Base-by-base conservation (phyloP, 1,284 basidiomycete species). In the Clitocybe nebularis region DNA sequence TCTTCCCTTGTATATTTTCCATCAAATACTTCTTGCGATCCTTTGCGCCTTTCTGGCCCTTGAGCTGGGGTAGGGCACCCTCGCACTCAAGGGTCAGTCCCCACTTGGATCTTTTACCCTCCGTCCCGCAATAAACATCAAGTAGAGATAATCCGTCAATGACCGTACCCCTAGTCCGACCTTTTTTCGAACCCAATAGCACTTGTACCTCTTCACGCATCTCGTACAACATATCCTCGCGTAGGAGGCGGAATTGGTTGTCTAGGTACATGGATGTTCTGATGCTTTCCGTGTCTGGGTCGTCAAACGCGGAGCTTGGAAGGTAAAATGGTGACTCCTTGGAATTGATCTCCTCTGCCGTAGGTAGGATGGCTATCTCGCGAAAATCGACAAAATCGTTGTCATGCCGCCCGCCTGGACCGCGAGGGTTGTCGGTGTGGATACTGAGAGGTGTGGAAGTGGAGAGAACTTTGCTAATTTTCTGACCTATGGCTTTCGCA, bases 171-270 rank as follows among this genome's bases (percentile, higher is more conserved):
- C 72, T 63, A 35, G 63, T 66, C 7, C 58, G 48, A 0, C 74
- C 73, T 43, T 72, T 72, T 55, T 75, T 79, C 58, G 65, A 64
- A 6, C 63, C 62, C 2, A 63, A 47, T 1, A 63, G 66, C 10
- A 72, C 63, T 35, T 71, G 65, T 4, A 82, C 50, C 48, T 83
- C 81, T 14, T 84, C 82, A 17, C 69, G 67, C 54, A 84, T 67
- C 51, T 84, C 79, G 47, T 72, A 64, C 2, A 84, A 46, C 76
- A 84, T 79, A 42, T 84, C 82, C 51, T 84, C 82, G 2, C 82
- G 62, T 7, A 82, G 56, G 6, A 84, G 62, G 5, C 82, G 72
- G 51, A 79, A 84, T 43, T 79, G 79, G 43, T 81, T 81, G 48
- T 84, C 81, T 4, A 84, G 61, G 47, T 83, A 74, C 1, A 68